Evolutionary conservation across 352 stramenopile genomes (phyloP).

Genomic region (Globisporangium takayamanum): DNA sequence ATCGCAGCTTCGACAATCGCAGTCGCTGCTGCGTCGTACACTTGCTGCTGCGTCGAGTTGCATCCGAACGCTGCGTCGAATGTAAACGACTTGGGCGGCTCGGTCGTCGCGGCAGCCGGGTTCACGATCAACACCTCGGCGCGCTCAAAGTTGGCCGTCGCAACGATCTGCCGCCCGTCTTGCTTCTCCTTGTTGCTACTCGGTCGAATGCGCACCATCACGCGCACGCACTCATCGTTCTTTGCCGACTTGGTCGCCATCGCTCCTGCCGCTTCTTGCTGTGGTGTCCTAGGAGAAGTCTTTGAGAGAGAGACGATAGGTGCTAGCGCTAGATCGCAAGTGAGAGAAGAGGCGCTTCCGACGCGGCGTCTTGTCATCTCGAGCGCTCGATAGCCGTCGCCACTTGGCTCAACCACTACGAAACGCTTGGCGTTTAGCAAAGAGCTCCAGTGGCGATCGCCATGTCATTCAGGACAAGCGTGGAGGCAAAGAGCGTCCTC

Average conservation of each 20-base stretch:
- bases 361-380: too few relatives aligned
- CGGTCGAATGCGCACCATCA: conserved; percentile 95
- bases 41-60: conserved; percentile 90
- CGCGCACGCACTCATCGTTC: conserved; percentile 91
- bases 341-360: too few relatives aligned
- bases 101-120: conserved; percentile 49
- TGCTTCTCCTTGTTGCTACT: conserved; percentile 94
- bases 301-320: too few relatives aligned
- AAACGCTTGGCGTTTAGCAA: too few relatives aligned
- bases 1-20: conserved; percentile 90
- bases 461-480: too few relatives aligned
- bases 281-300: too few relatives aligned
- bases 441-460: too few relatives aligned
- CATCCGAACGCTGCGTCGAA: conserved; percentile 95
- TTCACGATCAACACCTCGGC: conserved; percentile 89
- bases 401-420: not conserved
- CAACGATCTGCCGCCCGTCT: conserved; percentile 80
- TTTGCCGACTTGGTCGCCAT: conserved; percentile 48
- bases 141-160: conserved; percentile 86
- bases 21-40: conserved; percentile 88
- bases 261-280: not conserved
- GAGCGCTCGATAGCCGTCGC: not conserved
- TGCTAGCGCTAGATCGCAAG: too few relatives aligned
- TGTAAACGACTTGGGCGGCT: conserved; percentile 94
- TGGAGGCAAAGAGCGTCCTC: too few relatives aligned